Conservation (phyloP, 164 flowering plant species). For the Amborella trichopoda region DNA sequence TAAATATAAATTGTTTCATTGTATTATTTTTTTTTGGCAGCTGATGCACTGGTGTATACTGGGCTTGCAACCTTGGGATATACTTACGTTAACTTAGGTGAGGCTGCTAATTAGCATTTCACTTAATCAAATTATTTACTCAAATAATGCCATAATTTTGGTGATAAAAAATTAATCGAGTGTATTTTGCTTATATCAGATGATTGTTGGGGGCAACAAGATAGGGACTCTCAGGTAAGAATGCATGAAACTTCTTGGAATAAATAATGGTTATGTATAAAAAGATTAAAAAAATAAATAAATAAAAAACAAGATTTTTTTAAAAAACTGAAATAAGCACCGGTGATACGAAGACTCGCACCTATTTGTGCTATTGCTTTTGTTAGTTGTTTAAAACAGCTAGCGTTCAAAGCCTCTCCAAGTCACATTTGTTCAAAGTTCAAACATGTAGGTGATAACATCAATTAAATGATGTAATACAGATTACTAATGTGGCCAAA, state of each 20-base stretch:
- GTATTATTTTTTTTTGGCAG: too few species aligned
- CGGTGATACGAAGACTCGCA: not conserved
- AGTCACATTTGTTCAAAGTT: too few species aligned
- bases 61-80: slow-evolving; percentile 48
- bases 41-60: slow-evolving; percentile 51
- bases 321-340: not conserved
- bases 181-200: slow-evolving; percentile 18
- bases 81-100: slow-evolving; percentile 44
- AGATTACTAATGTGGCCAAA: too few species aligned
- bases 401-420: not conserved
- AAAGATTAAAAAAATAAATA: not conserved
- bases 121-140: not conserved
- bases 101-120: too few species aligned
- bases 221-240: slow-evolving; percentile 24
- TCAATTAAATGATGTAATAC: too few species aligned
- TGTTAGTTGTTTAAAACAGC: not conserved
- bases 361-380: not conserved
- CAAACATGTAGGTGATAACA: too few species aligned
- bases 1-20: too few species aligned
- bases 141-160: not conserved
- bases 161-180: not conserved
- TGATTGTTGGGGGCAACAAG: slow-evolving; percentile 63
- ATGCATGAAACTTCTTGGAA: not conserved
- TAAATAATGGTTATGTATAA: too few species aligned
- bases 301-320: not conserved